Base-by-base conservation (phyloP, 106 monocot genomes). In the Iris macrosiphon region DNA sequence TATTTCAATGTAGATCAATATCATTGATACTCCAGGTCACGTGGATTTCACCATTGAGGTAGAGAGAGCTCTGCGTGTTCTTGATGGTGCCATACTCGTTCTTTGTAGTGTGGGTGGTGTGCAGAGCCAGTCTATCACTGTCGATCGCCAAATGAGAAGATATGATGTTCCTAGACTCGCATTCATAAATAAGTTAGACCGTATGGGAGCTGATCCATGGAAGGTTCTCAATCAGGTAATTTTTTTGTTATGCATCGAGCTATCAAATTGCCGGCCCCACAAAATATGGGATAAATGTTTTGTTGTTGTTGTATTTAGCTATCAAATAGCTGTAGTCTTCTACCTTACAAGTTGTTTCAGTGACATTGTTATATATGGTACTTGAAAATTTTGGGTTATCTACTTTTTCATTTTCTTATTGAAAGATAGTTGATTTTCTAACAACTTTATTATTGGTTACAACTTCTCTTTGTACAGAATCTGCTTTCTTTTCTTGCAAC, bases 141-240 rank as follows among this genome's bases (percentile, higher is more conserved):
- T 96, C 47, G 96, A 96, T 72, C 85, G 96, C 19, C 96, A 96
- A 51, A 96, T 96, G 96, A 82, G 90, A 67, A 79, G 96, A 72
- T 96, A 96, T 42, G 90, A 90, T 28, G 90, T 96, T 57, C 96
- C 96, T 41, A 82, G 96, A 44, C 52, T 96, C 55, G 96, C 90
- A 46, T 96, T 96, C 51, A 90, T 96, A 28, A 96, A 96, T 49
- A 96, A 96, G 59, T 86, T 89, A 58, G 96, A 96, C 58, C 79
- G 96, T 32, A 96, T 96, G 96, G 96, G 96, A 59, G 96, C 96
- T 21, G 96, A 96, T 86, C 96, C 96, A 18, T 96, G 96, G 96
- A 96, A 96, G 46, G 96, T 96, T 69, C 74, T 96, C 28, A 96
- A 70, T 63, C 96, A 96, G 89, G 96, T 95, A 38, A 58, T 17